A percentile compares a stretch with the other conserved stretches of the same genome.
phyloP scores from a whole-genome alignment of 176 grass and related monocot genomes.

The Luzula sylvatica region DNA sequence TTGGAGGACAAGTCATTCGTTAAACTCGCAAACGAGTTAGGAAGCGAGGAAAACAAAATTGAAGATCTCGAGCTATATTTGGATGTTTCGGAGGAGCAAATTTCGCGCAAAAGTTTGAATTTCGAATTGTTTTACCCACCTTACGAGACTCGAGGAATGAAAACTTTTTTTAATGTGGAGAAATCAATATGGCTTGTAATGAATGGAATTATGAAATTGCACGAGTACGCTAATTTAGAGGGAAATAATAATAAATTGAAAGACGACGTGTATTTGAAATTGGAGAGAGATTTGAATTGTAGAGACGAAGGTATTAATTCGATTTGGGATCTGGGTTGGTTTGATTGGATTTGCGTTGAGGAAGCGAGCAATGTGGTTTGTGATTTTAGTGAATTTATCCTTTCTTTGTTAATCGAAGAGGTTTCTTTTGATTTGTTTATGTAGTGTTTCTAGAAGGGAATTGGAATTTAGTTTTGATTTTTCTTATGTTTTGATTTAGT shows the following conservation, averaged over 20 bases:
- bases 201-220: constrained; percentile 25
- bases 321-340: constrained; percentile 62
- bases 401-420: constrained; percentile 48
- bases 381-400: constrained; percentile 32
- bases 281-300: constrained; percentile 65
- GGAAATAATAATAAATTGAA: neutral
- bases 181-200: constrained; percentile 33
- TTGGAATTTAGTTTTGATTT: neutral
- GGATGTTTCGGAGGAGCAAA: constrained; percentile 42
- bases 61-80: constrained; percentile 24
- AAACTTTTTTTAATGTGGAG: constrained; percentile 31
- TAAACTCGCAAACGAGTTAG: constrained; percentile 8
- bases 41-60: constrained; percentile 10
- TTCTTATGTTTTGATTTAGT: too few species aligned
- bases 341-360: constrained; percentile 47
- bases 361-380: constrained; percentile 35
- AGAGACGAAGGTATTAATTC: constrained; percentile 26
- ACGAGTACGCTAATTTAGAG: constrained; percentile 10
- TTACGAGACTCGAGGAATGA: neutral
- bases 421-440: constrained; percentile 26
- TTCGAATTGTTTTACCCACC: constrained; percentile 13
- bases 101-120: constrained; percentile 33
- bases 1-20: constrained; percentile 37
- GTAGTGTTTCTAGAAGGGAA: neutral
- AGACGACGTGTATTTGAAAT: constrained; percentile 39